phyloP scores from a whole-genome alignment of 352 stramenopile species.

The Phytophthora citricola region DNA sequence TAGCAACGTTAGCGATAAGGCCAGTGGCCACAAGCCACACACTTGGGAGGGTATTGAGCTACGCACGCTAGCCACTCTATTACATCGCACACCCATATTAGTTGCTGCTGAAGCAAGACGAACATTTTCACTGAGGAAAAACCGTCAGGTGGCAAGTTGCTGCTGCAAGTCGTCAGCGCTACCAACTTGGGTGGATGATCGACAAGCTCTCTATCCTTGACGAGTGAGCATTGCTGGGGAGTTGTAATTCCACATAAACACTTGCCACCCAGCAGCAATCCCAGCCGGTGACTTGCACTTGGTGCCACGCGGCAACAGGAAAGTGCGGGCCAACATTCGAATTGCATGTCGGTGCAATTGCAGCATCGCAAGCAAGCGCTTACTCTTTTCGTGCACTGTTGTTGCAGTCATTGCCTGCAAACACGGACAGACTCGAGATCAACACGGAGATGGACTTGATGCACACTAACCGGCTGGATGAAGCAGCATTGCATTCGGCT shows the following conservation, averaged over 20 bases:
- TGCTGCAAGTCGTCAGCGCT: slow-evolving; percentile 1
- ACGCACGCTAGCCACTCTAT: slow-evolving; percentile 13
- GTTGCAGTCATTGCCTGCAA: no score
- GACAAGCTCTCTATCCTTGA: slow-evolving; percentile 14
- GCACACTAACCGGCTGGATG: neutral
- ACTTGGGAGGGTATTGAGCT: slow-evolving; percentile 10
- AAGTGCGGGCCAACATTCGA: neutral
- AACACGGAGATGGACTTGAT: no score
- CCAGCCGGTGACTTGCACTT: slow-evolving; percentile 13
- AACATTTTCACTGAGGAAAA: no score
- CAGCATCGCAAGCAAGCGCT: slow-evolving; percentile 3
- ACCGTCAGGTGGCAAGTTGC: neutral
- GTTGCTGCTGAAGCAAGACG: neutral
- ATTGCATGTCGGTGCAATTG: slow-evolving; percentile 1
- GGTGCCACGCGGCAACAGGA: neutral
- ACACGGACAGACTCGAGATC: no score
- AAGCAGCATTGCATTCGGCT: neutral
- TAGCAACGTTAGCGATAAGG: neutral
- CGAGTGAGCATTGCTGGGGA: slow-evolving; percentile 4
- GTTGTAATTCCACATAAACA: slow-evolving; percentile 13
- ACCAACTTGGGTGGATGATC: slow-evolving; percentile 2
- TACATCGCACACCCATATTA: neutral
- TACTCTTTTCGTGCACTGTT: neutral
- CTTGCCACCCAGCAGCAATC: slow-evolving; percentile 28
- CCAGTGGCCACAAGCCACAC: neutral